phyloP scores from a whole-genome alignment of 1,284 basidiomycete species.

The Rhodotorula sp. region DNA sequence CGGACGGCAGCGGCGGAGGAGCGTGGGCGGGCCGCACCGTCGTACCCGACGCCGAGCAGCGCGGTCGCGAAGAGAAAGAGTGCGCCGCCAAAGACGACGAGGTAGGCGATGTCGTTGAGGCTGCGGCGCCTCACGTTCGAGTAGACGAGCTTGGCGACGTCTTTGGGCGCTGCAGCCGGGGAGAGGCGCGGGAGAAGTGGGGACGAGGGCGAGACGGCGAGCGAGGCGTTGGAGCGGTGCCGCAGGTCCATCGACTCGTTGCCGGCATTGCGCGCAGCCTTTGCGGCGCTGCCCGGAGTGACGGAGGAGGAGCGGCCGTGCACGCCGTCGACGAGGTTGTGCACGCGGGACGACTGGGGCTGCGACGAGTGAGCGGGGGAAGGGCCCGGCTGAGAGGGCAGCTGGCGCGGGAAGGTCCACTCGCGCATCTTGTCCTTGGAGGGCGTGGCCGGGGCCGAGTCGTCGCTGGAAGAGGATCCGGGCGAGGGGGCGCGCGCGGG shows the following conservation, averaged over 20 bases:
- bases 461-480: not conserved
- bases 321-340: not conserved
- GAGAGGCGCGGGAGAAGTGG: not conserved
- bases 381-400: not conserved
- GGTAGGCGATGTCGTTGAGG: slow-evolving; percentile 20
- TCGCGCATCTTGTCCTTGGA: slow-evolving; percentile 29
- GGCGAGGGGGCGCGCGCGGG: not conserved
- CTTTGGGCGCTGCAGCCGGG: not conserved
- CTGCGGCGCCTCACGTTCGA: slow-evolving; percentile 12
- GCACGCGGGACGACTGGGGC: not conserved
- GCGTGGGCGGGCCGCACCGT: not conserved
- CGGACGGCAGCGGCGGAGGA: not conserved
- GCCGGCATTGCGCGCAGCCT: not conserved
- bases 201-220: slow-evolving; percentile 8
- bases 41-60: slow-evolving; percentile 18
- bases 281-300: not conserved
- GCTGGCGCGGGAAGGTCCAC: slow-evolving; percentile 26
- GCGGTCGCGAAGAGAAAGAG: slow-evolving; percentile 20
- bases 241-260: slow-evolving; percentile 1
- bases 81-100: slow-evolving; percentile 24
- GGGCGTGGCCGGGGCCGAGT: slow-evolving; percentile 10
- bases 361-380: not conserved
- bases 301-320: slow-evolving; percentile 6
- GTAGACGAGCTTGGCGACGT: slow-evolving; percentile 7
- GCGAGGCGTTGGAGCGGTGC: slow-evolving; percentile 14